Evolutionary conservation across 2,329 filamentous ascomycete genomes (phyloP).

Genomic region (Nannizzia gypsea): DNA sequence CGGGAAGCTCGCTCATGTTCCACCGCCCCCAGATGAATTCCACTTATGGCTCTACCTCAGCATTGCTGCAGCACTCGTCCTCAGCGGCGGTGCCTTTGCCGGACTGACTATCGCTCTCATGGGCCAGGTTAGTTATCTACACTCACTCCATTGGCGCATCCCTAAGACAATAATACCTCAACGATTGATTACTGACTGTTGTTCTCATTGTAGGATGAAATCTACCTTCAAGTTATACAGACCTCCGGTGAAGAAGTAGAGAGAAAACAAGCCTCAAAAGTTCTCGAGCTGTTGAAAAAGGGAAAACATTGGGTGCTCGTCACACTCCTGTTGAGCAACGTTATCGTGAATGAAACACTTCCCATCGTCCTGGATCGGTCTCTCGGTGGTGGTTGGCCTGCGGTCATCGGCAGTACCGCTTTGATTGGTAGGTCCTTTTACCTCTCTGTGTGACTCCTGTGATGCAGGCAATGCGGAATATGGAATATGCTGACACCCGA

Average conservation of each 20-base stretch:
- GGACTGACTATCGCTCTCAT: conserved; percentile 63
- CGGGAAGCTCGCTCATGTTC: conserved; percentile 30
- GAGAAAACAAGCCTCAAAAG: conserved; percentile 69
- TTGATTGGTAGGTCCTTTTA: conserved; percentile 60
- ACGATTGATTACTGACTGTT: neutral
- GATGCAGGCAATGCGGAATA: conserved; percentile 1
- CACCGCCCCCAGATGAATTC: conserved; percentile 42
- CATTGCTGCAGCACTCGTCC: conserved; percentile 66
- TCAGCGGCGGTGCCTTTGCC: conserved; percentile 85
- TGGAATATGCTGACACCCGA: neutral
- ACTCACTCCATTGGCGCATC: neutral
- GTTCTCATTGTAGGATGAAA: conserved; percentile 57
- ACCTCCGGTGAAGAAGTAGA: conserved; percentile 76
- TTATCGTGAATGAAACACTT: conserved; percentile 93
- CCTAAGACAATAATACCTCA: neutral
- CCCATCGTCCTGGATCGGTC: conserved; percentile 92
- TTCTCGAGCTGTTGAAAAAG: conserved; percentile 65
- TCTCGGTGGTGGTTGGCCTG: conserved; percentile 85
- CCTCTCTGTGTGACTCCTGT: neutral
- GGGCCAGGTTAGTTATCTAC: conserved; percentile 45
- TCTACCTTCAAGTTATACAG: conserved; percentile 90
- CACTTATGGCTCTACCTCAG: conserved; percentile 70
- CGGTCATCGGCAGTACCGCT: conserved; percentile 83
- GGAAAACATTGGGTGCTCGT: conserved; percentile 99
- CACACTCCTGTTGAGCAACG: conserved; percentile 84